Conservation (phyloP, 2,329 filamentous ascomycete species). For the Pochonia chlamydosporia region DNA sequence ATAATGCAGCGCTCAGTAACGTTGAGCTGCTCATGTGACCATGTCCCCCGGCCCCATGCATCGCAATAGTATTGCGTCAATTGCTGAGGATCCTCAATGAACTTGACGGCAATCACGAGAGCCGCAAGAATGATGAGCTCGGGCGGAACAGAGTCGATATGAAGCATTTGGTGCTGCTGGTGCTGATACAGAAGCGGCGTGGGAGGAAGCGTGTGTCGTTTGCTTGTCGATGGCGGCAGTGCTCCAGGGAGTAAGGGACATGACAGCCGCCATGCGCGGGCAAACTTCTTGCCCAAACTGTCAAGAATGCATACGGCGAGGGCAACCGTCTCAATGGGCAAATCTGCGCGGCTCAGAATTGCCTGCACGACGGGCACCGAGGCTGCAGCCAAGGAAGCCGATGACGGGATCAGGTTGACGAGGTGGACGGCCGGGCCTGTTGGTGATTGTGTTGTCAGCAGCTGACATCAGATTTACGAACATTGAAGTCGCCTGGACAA, state of each 20-base stretch:
- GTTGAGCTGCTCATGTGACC: slow-evolving; percentile 58
- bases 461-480: not conserved
- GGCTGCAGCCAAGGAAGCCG: slow-evolving; percentile 53
- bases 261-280: slow-evolving; percentile 54
- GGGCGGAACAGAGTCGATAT: slow-evolving; percentile 56
- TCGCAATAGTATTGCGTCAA: slow-evolving; percentile 46
- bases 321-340: slow-evolving; percentile 57
- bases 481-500: too few relatives aligned
- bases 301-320: slow-evolving; percentile 63
- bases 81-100: slow-evolving; percentile 54
- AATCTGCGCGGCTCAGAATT: slow-evolving; percentile 50
- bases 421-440: slow-evolving; percentile 61
- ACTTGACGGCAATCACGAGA: slow-evolving; percentile 60
- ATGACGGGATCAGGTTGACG: slow-evolving; percentile 59
- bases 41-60: slow-evolving; percentile 48
- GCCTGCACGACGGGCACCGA: slow-evolving; percentile 55
- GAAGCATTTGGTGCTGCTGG: slow-evolving; percentile 47
- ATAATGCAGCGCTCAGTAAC: slow-evolving; percentile 59
- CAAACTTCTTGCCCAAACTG: slow-evolving; percentile 57
- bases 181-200: slow-evolving; percentile 25
- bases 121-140: slow-evolving; percentile 60
- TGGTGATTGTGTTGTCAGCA: not conserved
- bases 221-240: slow-evolving; percentile 20
- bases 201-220: slow-evolving; percentile 44
- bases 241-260: slow-evolving; percentile 41